Evolutionary conservation across 2,329 filamentous ascomycete species (phyloP).

Genomic region (Penicillium sp.): DNA sequence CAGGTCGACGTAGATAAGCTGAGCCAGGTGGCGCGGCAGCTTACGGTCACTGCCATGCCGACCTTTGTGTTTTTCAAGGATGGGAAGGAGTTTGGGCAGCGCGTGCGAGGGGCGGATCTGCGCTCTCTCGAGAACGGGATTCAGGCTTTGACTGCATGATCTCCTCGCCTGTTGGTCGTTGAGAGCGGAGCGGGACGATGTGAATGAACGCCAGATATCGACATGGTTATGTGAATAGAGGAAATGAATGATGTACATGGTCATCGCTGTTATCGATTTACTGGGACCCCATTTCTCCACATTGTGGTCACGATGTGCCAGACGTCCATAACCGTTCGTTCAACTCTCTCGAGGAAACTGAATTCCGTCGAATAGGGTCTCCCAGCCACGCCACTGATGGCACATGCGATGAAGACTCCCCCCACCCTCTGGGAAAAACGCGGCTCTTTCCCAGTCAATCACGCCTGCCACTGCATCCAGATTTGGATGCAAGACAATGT

Average conservation of each 20-base stretch:
- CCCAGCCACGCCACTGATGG: neutral
- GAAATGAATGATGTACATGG: too few species aligned
- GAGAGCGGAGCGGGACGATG: neutral
- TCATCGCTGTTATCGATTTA: too few species aligned
- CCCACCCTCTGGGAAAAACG: conserved; percentile 5
- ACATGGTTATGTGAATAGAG: neutral
- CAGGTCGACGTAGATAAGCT: conserved; percentile 57
- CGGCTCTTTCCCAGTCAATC: conserved; percentile 7
- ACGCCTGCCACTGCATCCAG: conserved; percentile 3
- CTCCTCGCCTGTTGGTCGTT: neutral
- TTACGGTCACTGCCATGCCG: conserved; percentile 50
- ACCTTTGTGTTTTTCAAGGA: conserved; percentile 44
- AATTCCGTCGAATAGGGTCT: neutral
- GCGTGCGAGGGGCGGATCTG: conserved; percentile 30
- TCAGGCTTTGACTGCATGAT: conserved; percentile 20
- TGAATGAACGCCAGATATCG: neutral
- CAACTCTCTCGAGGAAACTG: neutral
- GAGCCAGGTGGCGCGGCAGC: conserved; percentile 49
- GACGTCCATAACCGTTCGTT: too few species aligned
- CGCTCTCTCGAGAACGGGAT: conserved; percentile 29
- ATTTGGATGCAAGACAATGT: conserved; percentile 8
- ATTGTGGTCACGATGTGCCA: too few species aligned
- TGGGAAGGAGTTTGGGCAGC: conserved; percentile 32
- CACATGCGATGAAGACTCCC: neutral
- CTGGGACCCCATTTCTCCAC: too few species aligned